These are phyloP conservation scores for Jatropha multifida DNA, from an alignment of 441 rosid species.

Conservation along the genomic window DNA sequence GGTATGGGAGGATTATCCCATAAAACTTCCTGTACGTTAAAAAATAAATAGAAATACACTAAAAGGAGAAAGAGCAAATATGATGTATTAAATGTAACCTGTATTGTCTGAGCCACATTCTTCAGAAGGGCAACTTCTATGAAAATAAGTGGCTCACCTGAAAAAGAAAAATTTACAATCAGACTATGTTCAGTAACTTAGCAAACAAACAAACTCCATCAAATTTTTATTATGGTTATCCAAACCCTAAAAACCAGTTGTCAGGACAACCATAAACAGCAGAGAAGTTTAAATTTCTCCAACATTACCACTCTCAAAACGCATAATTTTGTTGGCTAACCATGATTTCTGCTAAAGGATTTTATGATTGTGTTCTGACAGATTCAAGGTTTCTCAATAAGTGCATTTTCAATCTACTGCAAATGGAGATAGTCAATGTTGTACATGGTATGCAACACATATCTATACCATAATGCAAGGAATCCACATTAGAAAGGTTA, in stretches of 20 bases:
- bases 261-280: background rate
- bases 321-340: background rate
- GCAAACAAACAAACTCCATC: background rate
- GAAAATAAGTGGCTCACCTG: slow-evolving; percentile 97
- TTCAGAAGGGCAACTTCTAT: slow-evolving; percentile 94
- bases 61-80: slow-evolving; percentile 15
- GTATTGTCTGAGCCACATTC: slow-evolving; percentile 75
- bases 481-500: background rate
- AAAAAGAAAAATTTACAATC: slow-evolving; percentile 16
- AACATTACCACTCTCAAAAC: background rate
- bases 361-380: background rate
- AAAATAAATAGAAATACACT: slow-evolving; percentile 15
- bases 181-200: background rate
- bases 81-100: slow-evolving; percentile 41
- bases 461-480: background rate
- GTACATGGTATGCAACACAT: background rate
- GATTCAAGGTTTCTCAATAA: slow-evolving; percentile 6
- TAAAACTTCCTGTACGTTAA: slow-evolving; percentile 70
- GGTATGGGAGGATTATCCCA: slow-evolving; percentile 91
- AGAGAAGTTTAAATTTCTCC: background rate
- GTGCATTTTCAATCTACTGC: background rate
- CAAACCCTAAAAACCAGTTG: background rate
- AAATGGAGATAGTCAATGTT: background rate
- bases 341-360: slow-evolving; percentile 2
- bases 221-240: background rate